These are phyloP conservation scores for Tarenaya hassleriana DNA, from an alignment of 345 rosid species.

Conservation along the genomic window DNA sequence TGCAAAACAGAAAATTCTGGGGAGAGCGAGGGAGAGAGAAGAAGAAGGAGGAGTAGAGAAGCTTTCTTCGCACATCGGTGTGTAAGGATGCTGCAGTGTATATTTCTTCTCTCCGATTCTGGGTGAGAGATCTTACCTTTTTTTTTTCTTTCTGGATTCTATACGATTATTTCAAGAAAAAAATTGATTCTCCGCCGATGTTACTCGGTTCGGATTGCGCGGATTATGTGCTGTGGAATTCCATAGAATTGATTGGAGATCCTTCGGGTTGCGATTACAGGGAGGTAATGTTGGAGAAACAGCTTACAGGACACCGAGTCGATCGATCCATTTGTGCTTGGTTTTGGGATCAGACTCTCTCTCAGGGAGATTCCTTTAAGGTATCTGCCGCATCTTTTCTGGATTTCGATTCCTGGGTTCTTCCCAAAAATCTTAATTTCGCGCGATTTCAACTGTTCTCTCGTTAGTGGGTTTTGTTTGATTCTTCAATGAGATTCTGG, in stretches of 20 bases:
- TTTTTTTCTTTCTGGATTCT: background rate
- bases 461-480: background rate
- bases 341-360: conserved; percentile 82
- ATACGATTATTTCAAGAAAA: background rate
- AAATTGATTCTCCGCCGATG: background rate
- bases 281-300: conserved; percentile 95
- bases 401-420: conserved; percentile 11
- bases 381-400: conserved; percentile 24
- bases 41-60: background rate
- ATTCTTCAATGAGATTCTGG: background rate
- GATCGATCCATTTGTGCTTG: conserved; percentile 91
- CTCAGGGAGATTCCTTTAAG: conserved; percentile 72
- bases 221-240: background rate
- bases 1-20: background rate
- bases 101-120: conserved; percentile 86
- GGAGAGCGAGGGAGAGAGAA: background rate
- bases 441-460: background rate
- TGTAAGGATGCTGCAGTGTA: conserved; percentile 80
- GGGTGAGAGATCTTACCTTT: conserved; percentile 42
- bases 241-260: background rate
- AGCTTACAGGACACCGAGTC: conserved; percentile 88
- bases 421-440: background rate
- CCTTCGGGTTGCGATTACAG: conserved; percentile 31
- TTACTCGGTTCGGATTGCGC: background rate
- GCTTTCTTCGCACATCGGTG: conserved; percentile 3